These are phyloP conservation scores for Alternaria dauci DNA, from an alignment of 2,329 filamentous ascomycete genomes.

Conservation along the genomic window DNA sequence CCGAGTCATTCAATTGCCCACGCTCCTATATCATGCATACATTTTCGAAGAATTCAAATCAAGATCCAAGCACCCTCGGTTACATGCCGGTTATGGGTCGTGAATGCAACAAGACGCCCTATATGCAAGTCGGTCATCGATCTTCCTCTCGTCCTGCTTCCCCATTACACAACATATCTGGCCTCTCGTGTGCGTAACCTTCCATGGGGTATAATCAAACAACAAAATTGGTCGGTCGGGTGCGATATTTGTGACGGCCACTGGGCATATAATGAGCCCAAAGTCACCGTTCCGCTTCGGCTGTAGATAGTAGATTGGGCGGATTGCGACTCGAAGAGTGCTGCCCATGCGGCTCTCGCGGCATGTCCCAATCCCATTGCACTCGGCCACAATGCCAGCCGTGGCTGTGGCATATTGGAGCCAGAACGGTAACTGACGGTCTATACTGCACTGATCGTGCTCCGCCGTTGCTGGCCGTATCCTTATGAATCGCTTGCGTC, in stretches of 20 bases:
- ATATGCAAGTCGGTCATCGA: constrained; percentile 5
- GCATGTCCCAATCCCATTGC: background rate
- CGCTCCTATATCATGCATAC: constrained; percentile 6
- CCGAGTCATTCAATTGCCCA: constrained; percentile 1
- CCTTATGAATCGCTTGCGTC: constrained; percentile 33
- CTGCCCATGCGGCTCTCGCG: background rate
- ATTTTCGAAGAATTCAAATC: background rate
- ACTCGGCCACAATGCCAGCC: background rate
- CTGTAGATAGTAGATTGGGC: background rate
- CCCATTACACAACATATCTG: background rate
- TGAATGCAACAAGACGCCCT: constrained; percentile 3
- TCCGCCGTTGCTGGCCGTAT: background rate
- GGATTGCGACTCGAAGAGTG: background rate
- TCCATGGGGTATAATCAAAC: background rate
- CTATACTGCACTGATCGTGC: constrained; percentile 6
- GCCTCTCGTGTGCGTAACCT: background rate
- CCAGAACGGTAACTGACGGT: background rate
- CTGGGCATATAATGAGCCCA: background rate
- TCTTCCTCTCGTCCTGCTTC: background rate
- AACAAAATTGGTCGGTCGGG: constrained; percentile 3
- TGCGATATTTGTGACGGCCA: background rate
- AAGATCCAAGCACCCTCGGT: constrained; percentile 1
- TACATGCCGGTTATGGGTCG: background rate
- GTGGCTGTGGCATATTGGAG: background rate
- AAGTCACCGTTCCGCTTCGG: background rate